Evolutionary conservation across 2,329 filamentous ascomycete species (phyloP).

Genomic region (Diplodia mutila): DNA sequence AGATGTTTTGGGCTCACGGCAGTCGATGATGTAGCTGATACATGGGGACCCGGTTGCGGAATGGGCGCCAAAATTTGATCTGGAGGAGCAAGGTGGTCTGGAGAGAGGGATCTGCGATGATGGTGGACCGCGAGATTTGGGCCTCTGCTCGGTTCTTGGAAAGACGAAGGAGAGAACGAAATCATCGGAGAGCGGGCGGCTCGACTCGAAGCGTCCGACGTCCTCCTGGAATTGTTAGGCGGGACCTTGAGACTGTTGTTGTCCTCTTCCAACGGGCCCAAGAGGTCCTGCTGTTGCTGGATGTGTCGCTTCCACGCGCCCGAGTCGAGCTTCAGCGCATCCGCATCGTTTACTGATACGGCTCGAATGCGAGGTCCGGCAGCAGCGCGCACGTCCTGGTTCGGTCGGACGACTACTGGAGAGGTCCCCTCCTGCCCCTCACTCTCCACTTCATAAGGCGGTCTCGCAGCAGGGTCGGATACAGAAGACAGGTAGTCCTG

Average conservation of each 20-base stretch:
- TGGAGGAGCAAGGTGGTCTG: conserved; percentile 44
- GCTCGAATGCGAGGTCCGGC: conserved; percentile 51
- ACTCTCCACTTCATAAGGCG: conserved; percentile 40
- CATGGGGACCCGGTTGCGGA: not conserved
- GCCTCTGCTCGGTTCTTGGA: conserved; percentile 35
- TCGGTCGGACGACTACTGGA: conserved; percentile 31
- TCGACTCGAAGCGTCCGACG: conserved; percentile 18
- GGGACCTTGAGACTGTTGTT: conserved; percentile 18
- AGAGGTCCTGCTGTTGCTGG: conserved; percentile 35
- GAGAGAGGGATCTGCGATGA: conserved; percentile 31
- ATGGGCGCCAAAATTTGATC: conserved; percentile 33
- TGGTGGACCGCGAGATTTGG: conserved; percentile 35
- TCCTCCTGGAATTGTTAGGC: conserved; percentile 12
- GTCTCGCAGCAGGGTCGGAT: conserved; percentile 52
- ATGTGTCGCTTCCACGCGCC: conserved; percentile 29
- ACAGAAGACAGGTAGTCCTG: conserved; percentile 52
- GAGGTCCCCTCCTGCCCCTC: conserved; percentile 32
- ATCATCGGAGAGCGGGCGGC: conserved; percentile 41
- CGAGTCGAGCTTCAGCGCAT: conserved; percentile 51
- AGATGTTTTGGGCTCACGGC: conserved; percentile 36
- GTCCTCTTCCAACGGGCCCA: conserved; percentile 40
- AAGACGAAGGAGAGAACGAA: conserved; percentile 45
- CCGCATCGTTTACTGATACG: conserved; percentile 63
- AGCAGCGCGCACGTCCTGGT: conserved; percentile 36
- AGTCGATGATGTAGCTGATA: conserved; percentile 7